Evolutionary conservation across 2,329 filamentous ascomycete species (phyloP).

Genomic region (Colletotrichum camelliae): DNA sequence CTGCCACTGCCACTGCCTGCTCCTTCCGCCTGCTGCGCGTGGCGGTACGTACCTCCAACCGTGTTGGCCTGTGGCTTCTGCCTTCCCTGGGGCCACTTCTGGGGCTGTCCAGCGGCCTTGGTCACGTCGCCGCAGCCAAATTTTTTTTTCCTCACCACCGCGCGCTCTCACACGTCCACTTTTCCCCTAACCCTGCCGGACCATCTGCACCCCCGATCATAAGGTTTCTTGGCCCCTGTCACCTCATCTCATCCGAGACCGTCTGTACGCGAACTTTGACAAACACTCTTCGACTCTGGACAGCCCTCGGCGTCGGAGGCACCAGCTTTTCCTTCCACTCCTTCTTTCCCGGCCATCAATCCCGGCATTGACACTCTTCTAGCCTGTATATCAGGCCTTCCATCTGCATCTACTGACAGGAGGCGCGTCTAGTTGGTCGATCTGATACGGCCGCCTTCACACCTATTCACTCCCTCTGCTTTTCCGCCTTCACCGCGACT

Average conservation of each 20-base stretch:
- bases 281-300: slow-evolving; percentile 15
- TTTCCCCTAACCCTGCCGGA: slow-evolving; percentile 19
- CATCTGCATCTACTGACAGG: slow-evolving; percentile 7
- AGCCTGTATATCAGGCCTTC: not conserved
- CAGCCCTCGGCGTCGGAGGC: slow-evolving; percentile 13
- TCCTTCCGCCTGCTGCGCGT: not conserved
- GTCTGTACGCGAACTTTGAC: slow-evolving; percentile 19
- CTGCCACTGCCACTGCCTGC: not conserved
- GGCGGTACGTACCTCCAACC: slow-evolving; percentile 9
- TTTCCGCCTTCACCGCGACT: not conserved
- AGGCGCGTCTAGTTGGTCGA: slow-evolving; percentile 10
- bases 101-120: slow-evolving; percentile 16
- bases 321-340: slow-evolving; percentile 4
- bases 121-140: slow-evolving; percentile 12
- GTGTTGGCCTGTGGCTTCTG: slow-evolving; percentile 1
- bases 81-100: not conserved
- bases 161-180: not conserved
- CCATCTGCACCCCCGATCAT: slow-evolving; percentile 22
- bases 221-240: slow-evolving; percentile 23
- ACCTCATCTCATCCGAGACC: slow-evolving; percentile 22
- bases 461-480: not conserved
- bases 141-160: not conserved
- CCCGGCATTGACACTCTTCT: not conserved
- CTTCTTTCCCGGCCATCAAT: not conserved
- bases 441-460: not conserved